These are phyloP conservation scores for Biscogniauxia marginata DNA, from an alignment of 2,329 filamentous ascomycete species.

Conservation along the genomic window DNA sequence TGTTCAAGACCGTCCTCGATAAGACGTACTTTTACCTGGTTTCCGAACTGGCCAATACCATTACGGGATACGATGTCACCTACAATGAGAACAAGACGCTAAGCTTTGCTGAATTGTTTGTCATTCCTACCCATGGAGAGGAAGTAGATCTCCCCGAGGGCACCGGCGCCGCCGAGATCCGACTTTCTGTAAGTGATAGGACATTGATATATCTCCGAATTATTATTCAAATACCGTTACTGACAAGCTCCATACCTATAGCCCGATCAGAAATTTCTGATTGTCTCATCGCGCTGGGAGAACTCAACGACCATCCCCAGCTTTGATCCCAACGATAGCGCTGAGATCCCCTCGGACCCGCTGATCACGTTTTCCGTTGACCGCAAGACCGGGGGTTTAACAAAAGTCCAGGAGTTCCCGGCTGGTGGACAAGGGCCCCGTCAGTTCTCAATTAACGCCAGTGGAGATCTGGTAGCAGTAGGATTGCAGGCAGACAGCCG, in stretches of 20 bases:
- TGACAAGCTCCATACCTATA: conserved; percentile 25
- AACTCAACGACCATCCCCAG: conserved; percentile 49
- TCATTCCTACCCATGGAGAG: conserved; percentile 47
- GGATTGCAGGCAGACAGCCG: conserved; percentile 61
- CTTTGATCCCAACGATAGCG: conserved; percentile 43
- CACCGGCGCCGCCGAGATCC: conserved; percentile 54
- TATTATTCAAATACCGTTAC: not conserved
- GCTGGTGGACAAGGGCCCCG: conserved; percentile 65
- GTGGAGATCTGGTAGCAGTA: conserved; percentile 63
- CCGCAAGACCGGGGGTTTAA: conserved; percentile 51
- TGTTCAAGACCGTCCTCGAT: conserved; percentile 49
- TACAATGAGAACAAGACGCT: conserved; percentile 47
- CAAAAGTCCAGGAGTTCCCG: conserved; percentile 56
- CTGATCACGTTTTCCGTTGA: conserved; percentile 62
- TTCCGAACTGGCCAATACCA: conserved; percentile 58
- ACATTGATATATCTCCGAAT: not conserved
- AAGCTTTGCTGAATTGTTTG: conserved; percentile 46
- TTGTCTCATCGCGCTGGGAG: conserved; percentile 68
- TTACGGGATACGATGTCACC: conserved; percentile 55
- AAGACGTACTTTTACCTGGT: conserved; percentile 59
- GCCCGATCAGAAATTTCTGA: conserved; percentile 61
- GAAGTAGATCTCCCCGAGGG: conserved; percentile 39
- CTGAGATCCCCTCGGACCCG: conserved; percentile 57
- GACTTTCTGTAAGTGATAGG: conserved; percentile 51
- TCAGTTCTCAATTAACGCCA: conserved; percentile 65